Evolutionary conservation across 2,329 filamentous ascomycete genomes (phyloP).

Genomic region (Lachnellula arida): DNA sequence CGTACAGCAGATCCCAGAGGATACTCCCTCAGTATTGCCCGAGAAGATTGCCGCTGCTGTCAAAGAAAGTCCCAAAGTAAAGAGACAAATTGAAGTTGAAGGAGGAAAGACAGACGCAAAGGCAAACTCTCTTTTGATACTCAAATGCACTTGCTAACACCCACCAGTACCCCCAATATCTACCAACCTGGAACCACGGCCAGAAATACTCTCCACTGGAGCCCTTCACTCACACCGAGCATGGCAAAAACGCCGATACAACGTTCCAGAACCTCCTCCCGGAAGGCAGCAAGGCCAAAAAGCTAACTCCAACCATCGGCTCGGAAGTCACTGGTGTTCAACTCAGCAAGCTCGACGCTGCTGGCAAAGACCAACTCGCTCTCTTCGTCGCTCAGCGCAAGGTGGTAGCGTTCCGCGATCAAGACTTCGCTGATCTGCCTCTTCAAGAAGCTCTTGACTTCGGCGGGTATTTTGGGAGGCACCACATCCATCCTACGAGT

Average conservation of each 20-base stretch:
- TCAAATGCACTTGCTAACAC: not conserved
- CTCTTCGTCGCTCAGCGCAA: conserved; percentile 69
- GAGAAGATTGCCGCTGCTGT: conserved; percentile 1
- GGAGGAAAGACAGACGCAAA: conserved; percentile 20
- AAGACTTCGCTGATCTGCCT: conserved; percentile 64
- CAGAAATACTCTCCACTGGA: conserved; percentile 60
- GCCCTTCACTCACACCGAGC: conserved; percentile 67
- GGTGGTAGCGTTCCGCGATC: conserved; percentile 71
- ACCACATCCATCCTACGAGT: conserved; percentile 74
- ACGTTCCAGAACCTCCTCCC: conserved; percentile 63
- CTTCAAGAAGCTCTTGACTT: conserved; percentile 65
- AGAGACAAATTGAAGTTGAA: conserved; percentile 20
- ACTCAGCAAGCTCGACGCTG: conserved; percentile 58
- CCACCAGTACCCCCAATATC: conserved; percentile 60
- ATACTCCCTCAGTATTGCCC: not conserved
- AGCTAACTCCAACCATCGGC: conserved; percentile 68
- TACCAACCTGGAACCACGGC: conserved; percentile 63
- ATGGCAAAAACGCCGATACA: conserved; percentile 66
- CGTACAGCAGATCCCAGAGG: conserved; percentile 12
- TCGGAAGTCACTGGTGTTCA: conserved; percentile 67
- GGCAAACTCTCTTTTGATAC: not conserved
- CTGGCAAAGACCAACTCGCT: conserved; percentile 72
- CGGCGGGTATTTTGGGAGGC: conserved; percentile 70
- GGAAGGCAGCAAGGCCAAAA: conserved; percentile 42
- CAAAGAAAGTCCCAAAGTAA: conserved; percentile 10